phyloP scores from a whole-genome alignment of 1,139 yeast species.

The Pichia terricola region DNA sequence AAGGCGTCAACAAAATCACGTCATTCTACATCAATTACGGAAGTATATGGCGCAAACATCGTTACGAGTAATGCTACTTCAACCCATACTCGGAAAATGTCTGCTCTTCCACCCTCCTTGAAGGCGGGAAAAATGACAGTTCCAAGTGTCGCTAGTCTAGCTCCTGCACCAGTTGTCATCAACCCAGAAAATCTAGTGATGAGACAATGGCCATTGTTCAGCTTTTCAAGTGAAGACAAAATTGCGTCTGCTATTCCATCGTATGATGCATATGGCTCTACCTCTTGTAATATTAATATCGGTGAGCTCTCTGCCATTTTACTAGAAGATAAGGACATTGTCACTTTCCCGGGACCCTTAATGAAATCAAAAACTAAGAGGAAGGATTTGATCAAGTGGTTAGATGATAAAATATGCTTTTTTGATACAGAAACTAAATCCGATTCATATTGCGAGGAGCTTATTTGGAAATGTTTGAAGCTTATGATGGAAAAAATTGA shows the following conservation, averaged over 20 bases:
- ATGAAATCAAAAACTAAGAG: conserved; percentile 44
- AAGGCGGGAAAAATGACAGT: conserved; percentile 1
- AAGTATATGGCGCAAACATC: conserved; percentile 20
- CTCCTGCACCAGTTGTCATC: conserved; percentile 27
- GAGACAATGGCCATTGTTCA: conserved; percentile 71
- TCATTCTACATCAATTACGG: conserved; percentile 13
- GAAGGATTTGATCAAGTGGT: conserved; percentile 61
- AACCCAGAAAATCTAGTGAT: conserved; percentile 24
- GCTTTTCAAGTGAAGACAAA: conserved; percentile 48
- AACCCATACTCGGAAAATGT: conserved; percentile 11
- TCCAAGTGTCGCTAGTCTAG: conserved; percentile 4
- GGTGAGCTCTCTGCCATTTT: conserved; percentile 27
- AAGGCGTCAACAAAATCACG: conserved; percentile 1
- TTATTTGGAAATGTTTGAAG: conserved; percentile 21
- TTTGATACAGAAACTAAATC: conserved; percentile 8
- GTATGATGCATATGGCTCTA: conserved; percentile 22
- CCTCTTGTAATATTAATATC: conserved; percentile 22
- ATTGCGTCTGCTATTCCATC: conserved; percentile 39
- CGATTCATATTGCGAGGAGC: conserved; percentile 12
- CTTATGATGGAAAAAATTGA: conserved; percentile 17
- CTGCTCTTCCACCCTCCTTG: conserved; percentile 18
- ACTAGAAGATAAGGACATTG: conserved; percentile 16
- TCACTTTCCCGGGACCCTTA: conserved; percentile 55
- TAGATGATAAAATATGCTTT: conserved; percentile 27
- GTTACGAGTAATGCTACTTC: conserved; percentile 19